A percentile compares a stretch with the other conserved stretches of the same genome.
phyloP scores from a whole-genome alignment of 192 early-diverging fungal species.

The Ambispora gerdemannii region DNA sequence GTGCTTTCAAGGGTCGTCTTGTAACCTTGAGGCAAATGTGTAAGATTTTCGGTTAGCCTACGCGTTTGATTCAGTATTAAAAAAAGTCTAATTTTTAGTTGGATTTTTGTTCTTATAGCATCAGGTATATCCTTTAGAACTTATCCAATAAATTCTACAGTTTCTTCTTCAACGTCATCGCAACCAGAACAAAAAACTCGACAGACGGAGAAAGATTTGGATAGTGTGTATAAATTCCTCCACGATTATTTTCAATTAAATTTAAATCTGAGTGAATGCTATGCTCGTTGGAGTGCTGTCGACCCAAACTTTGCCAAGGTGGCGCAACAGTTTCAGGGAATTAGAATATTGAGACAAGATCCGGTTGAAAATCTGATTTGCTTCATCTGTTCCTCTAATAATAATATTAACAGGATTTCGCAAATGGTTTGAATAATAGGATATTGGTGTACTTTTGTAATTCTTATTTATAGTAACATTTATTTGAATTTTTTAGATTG shows the following conservation, averaged over 20 bases:
- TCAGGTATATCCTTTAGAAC: slow-evolving; percentile 29
- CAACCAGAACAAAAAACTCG: background rate
- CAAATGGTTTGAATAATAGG: slow-evolving; percentile 56
- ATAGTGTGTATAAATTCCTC: slow-evolving; percentile 43
- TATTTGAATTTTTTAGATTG: slow-evolving; percentile 34
- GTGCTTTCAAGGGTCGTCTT: slow-evolving; percentile 53
- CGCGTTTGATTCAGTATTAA: too few relatives aligned
- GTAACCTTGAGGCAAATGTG: slow-evolving; percentile 65
- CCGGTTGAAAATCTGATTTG: slow-evolving; percentile 83
- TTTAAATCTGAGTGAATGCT: slow-evolving; percentile 56
- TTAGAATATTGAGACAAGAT: slow-evolving; percentile 78
- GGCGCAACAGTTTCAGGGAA: slow-evolving; percentile 53
- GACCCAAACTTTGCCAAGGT: slow-evolving; percentile 70
- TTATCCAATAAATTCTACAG: background rate
- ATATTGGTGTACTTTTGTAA: slow-evolving; percentile 19
- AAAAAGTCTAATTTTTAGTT: too few relatives aligned
- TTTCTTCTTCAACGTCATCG: background rate
- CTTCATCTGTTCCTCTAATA: slow-evolving; percentile 93
- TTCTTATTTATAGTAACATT: background rate
- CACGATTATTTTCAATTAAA: slow-evolving; percentile 85
- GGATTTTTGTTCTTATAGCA: too few relatives aligned
- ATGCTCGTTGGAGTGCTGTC: slow-evolving; percentile 50
- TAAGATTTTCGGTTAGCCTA: too few relatives aligned
- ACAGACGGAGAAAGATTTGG: slow-evolving; percentile 20
- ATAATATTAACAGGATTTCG: slow-evolving; percentile 91